Evolutionary conservation across 805 yeast genomes (phyloP), one percentile per base, ranked within the genome.

Genomic region (Pichia thaimueangensis): DNA sequence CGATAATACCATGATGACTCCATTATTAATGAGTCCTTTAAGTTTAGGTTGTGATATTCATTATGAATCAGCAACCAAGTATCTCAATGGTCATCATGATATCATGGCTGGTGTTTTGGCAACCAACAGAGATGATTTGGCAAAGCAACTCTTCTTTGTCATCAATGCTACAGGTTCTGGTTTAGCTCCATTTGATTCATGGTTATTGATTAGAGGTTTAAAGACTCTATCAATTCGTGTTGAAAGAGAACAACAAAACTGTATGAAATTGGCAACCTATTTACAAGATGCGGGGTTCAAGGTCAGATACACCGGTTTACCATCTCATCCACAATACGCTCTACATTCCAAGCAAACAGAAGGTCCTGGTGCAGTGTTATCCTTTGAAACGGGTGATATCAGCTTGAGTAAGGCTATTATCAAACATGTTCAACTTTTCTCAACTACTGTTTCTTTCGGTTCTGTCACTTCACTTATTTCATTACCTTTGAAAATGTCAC

Each of bases 1-100:
- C 48, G 97, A 89, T 65, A 89, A 91, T 70, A 91, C 97, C 45
- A 89, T 89, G 97, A 83, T 89, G 94, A 81, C 95, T 23, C 97
- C 97, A 11, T 63, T 89, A 47, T 71, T 82, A 55, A 80, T 86
- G 80, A 73, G 82, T 20, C 97, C 97, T 5, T 70, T 89, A 50
- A 86, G 85, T 52, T 74, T 84, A 51, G 94, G 93, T 8, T 91
- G 80, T 30, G 97, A 89, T 59, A 85, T 89, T 44, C 95, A 86
- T 44, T 91, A 89, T 61, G 97, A 89, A 60, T 80, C 91, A 11
- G 97, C 94, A 13, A 89, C 97, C 33, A 89, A 89, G 64, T 89
- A 86, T 58, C 69, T 89, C 52, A 84, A 88, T 55, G 96, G 96
- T 7, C 97, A 89, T 61, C 97, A 89, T 63, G 97, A 91, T 61